These are phyloP conservation scores for Obelidium mucronatum DNA, from an alignment of 192 early-diverging fungal genomes.

Conservation along the genomic window DNA sequence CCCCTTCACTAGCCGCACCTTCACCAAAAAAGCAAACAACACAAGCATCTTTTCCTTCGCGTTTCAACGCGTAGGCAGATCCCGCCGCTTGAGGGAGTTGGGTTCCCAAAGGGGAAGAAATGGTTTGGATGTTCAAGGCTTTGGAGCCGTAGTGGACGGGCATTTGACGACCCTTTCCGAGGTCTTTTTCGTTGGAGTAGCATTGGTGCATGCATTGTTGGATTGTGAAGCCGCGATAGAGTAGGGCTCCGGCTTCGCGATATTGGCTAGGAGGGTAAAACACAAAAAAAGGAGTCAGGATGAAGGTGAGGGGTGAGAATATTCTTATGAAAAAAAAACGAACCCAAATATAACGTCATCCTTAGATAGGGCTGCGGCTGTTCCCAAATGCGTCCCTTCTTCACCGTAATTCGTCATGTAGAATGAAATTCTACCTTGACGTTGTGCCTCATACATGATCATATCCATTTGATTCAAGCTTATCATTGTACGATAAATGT, in stretches of 20 bases:
- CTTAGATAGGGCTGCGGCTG: constrained; percentile 83
- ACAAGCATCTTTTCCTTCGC: constrained; percentile 77
- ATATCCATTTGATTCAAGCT: constrained; percentile 91
- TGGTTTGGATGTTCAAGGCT: constrained; percentile 91
- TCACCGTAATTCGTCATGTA: constrained; percentile 99
- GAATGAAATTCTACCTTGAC: constrained; percentile 97
- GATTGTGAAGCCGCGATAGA: constrained; percentile 95
- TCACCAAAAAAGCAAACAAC: constrained; percentile 98
- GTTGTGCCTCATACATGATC: constrained; percentile 98
- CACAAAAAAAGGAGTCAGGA: neutral
- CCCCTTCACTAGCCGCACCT: constrained; percentile 95
- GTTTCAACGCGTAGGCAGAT: constrained; percentile 92
- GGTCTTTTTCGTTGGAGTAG: constrained; percentile 87
- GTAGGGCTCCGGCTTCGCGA: constrained; percentile 90
- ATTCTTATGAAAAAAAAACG: no score
- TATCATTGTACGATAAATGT: constrained; percentile 93
- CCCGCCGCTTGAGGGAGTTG: constrained; percentile 98
- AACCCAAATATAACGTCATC: constrained; percentile 95
- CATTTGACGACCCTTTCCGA: constrained; percentile 98
- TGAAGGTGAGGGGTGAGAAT: neutral
- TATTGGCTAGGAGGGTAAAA: constrained; percentile 65
- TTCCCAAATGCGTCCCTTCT: constrained; percentile 91
- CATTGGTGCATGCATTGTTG: constrained; percentile 98
- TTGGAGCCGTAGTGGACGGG: constrained; percentile 95
- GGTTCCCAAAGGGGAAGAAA: constrained; percentile 95